These are phyloP conservation scores for Areca catechu DNA, from an alignment of 176 grass and related monocot species.

Conservation along the genomic window DNA sequence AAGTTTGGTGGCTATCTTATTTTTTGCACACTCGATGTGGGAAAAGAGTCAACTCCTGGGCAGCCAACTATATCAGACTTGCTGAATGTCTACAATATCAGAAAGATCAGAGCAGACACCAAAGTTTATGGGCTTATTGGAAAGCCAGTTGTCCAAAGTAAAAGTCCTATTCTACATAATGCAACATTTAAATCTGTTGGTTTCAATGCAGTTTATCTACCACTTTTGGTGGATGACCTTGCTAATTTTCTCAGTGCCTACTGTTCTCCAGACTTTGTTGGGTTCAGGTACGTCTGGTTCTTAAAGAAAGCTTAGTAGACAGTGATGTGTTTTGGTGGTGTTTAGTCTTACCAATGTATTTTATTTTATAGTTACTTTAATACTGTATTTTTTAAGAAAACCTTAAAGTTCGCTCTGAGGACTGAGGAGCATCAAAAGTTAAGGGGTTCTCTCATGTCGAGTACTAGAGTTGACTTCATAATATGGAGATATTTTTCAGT, in stretches of 20 bases:
- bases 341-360: background rate
- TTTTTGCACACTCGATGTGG: conserved; percentile 63
- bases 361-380: no score
- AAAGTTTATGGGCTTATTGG: conserved; percentile 86
- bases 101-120: conserved; percentile 52
- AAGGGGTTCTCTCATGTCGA: no score
- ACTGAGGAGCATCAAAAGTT: no score
- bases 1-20: conserved; percentile 95
- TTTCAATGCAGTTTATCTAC: conserved; percentile 81
- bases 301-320: background rate
- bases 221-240: conserved; percentile 93
- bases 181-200: conserved; percentile 79
- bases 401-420: no score
- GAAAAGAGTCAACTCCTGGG: conserved; percentile 59
- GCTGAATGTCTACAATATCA: conserved; percentile 77
- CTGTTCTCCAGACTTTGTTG: conserved; percentile 86
- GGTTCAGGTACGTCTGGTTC: conserved; percentile 63
- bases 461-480: no score
- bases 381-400: no score
- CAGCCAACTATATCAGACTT: conserved; percentile 67
- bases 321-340: conserved; percentile 7
- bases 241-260: conserved; percentile 69
- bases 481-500: no score
- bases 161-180: conserved; percentile 90
- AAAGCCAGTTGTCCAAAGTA: conserved; percentile 88